A percentile compares a stretch with the other conserved stretches of the same genome.
phyloP scores from a whole-genome alignment of 2,329 filamentous ascomycete genomes.

The Sporothrix schenckii region DNA sequence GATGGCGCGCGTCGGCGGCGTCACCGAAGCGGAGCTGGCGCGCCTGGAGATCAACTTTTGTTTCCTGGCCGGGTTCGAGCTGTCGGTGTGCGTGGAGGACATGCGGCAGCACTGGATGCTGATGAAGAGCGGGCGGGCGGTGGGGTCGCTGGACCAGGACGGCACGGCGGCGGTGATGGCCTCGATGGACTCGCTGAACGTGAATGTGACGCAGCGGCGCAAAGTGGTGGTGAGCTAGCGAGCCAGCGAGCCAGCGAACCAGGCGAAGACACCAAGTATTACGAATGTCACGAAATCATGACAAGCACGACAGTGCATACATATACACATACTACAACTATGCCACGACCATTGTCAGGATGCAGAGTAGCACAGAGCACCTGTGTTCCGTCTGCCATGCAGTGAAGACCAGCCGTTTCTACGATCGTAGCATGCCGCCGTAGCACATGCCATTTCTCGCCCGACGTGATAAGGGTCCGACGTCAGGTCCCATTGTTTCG shows the following conservation, averaged over 20 bases:
- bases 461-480: no score
- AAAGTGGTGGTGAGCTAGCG: slow-evolving; percentile 38
- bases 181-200: slow-evolving; percentile 24
- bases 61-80: slow-evolving; percentile 81
- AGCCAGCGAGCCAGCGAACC: neutral
- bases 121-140: slow-evolving; percentile 48
- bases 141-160: slow-evolving; percentile 36
- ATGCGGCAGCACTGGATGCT: slow-evolving; percentile 69
- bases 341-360: neutral
- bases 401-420: neutral
- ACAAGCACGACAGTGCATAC: neutral
- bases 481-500: no score
- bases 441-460: no score
- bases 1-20: slow-evolving; percentile 84
- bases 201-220: neutral
- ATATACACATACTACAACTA: neutral
- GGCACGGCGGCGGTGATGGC: slow-evolving; percentile 32
- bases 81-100: slow-evolving; percentile 64
- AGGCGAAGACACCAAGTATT: neutral
- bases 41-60: slow-evolving; percentile 87
- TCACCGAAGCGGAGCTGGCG: slow-evolving; percentile 78
- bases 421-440: neutral
- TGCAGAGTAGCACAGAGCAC: no score
- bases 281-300: neutral
- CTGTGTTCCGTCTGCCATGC: neutral